phyloP scores from a whole-genome alignment of 371 early-diverging fungal species.

The Rhizopus microsporus region DNA sequence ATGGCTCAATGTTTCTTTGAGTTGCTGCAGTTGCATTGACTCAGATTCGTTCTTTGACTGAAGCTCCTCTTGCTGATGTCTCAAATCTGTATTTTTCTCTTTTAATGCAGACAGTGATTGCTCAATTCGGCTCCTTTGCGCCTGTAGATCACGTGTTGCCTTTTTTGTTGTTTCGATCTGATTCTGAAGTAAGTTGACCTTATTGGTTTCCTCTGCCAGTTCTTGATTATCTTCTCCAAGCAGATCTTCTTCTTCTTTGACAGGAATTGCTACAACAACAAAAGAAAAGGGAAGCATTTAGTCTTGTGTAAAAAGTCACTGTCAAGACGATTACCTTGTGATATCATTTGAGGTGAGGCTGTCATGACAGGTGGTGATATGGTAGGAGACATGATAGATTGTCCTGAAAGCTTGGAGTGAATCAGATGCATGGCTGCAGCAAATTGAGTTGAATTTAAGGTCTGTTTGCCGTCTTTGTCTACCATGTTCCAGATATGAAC shows the following conservation, averaged over 20 bases:
- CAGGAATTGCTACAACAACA: too few species aligned
- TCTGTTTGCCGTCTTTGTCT: constrained; percentile 76
- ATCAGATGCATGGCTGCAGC: constrained; percentile 95
- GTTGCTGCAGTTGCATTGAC: constrained; percentile 12
- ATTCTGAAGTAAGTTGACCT: constrained; percentile 44
- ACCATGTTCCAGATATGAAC: constrained; percentile 84
- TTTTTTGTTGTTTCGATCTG: constrained; percentile 30
- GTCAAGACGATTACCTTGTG: background rate
- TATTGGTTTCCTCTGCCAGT: constrained; percentile 37
- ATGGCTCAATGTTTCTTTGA: constrained; percentile 19
- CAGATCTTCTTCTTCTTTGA: constrained; percentile 29
- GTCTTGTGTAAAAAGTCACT: too few species aligned
- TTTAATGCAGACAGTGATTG: constrained; percentile 23
- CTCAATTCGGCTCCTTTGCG: constrained; percentile 23
- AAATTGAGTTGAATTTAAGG: constrained; percentile 85
- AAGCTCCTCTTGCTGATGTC: constrained; percentile 21
- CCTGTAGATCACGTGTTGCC: constrained; percentile 25
- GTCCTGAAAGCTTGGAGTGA: constrained; percentile 70
- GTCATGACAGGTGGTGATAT: constrained; percentile 4
- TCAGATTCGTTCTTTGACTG: constrained; percentile 10
- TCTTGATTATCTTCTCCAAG: constrained; percentile 45
- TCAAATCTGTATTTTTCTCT: constrained; percentile 29
- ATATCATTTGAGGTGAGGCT: background rate
- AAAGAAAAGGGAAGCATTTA: too few species aligned
- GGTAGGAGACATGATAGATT: constrained; percentile 40